Conservation (phyloP, 257 asterid genomes). For the Solanum raphanifolium region DNA sequence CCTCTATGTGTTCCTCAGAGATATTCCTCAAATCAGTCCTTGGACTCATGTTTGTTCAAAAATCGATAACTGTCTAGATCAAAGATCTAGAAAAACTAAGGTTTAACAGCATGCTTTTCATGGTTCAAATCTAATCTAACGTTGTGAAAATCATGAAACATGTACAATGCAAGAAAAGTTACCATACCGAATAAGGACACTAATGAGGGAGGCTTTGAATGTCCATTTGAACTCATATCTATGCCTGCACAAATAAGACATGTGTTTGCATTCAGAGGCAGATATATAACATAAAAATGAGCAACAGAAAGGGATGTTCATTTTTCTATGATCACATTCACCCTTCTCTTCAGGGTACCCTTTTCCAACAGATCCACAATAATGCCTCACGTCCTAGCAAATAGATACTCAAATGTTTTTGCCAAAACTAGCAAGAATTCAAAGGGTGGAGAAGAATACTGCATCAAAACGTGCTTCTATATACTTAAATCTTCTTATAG, state of each 20-base stretch:
- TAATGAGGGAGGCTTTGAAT: conserved; percentile 67
- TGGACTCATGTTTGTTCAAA: not conserved
- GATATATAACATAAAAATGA: not conserved
- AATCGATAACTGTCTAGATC: not conserved
- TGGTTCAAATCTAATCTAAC: not conserved
- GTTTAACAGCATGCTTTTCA: not conserved
- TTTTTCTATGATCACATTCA: not conserved
- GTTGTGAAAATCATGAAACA: not conserved
- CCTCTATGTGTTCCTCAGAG: not conserved
- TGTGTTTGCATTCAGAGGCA: not conserved
- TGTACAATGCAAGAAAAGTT: not conserved
- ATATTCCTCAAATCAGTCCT: not conserved
- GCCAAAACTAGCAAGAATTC: not conserved
- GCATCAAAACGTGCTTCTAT: not conserved
- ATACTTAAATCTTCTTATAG: not conserved
- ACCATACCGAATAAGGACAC: conserved; percentile 62
- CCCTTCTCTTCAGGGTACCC: not conserved
- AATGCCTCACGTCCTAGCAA: not conserved
- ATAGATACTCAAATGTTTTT: not conserved
- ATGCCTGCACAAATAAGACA: conserved; percentile 34
- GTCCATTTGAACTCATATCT: conserved; percentile 38
- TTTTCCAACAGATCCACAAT: not conserved
- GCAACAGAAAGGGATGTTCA: not conserved
- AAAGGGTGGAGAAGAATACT: not conserved
- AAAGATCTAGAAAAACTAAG: not conserved